phyloP scores from a whole-genome alignment of 345 rosid species.

The Gossypium mustelinum region DNA sequence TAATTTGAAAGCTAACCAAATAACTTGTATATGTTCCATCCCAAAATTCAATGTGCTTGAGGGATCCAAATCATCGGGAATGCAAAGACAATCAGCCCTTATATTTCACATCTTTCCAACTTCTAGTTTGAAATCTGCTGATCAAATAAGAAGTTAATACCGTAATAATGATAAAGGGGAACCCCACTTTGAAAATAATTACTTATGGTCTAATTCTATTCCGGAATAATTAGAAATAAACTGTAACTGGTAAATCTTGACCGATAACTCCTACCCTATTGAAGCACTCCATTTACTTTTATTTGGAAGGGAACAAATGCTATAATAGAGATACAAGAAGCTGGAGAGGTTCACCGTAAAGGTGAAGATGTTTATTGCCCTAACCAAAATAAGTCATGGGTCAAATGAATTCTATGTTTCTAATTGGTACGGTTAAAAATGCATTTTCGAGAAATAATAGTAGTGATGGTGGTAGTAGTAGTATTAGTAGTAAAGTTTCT shows the following conservation, averaged over 20 bases:
- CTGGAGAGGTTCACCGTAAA: background rate
- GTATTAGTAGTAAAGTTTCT: slow-evolving; percentile 22
- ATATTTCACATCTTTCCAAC: slow-evolving; percentile 23
- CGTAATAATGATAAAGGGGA: background rate
- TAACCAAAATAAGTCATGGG: background rate
- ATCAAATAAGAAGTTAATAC: background rate
- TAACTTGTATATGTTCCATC: slow-evolving; percentile 24
- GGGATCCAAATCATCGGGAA: slow-evolving; percentile 30
- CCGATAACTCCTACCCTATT: no score
- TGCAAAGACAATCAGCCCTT: slow-evolving; percentile 27
- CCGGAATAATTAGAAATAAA: background rate
- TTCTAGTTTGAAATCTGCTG: slow-evolving; percentile 31
- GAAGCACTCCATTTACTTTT: background rate
- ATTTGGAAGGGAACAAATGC: background rate
- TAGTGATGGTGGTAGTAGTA: background rate
- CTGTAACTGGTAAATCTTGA: background rate
- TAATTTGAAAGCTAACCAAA: slow-evolving; percentile 11
- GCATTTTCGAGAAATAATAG: background rate
- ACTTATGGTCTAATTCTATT: background rate
- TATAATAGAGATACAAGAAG: background rate
- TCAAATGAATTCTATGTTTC: background rate
- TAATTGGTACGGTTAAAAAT: background rate
- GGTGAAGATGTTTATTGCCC: slow-evolving; percentile 5
- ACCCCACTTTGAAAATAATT: background rate
- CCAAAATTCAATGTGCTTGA: slow-evolving; percentile 32